Evolutionary conservation across 129 eudicot species (phyloP).

Genomic region (Erigeron canadensis): DNA sequence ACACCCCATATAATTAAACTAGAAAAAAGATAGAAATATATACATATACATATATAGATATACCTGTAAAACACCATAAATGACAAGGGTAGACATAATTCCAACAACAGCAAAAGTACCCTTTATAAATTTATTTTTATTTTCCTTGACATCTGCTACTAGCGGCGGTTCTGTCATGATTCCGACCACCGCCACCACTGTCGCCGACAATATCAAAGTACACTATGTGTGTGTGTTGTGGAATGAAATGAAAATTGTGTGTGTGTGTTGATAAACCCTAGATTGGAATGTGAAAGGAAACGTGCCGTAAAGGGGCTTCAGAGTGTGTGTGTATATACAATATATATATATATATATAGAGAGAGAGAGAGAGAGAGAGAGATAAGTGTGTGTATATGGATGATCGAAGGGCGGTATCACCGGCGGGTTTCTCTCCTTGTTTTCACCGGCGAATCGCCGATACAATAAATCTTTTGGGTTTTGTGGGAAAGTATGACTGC

Average conservation of each 20-base stretch:
- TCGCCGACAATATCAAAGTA: not conserved
- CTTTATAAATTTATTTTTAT: conserved; percentile 50
- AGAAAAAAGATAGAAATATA: not conserved
- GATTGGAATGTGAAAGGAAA: not conserved
- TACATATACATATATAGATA: not conserved
- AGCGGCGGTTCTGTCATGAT: conserved; percentile 58
- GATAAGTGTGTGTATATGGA: not conserved
- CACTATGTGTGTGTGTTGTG: not conserved
- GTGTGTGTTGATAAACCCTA: conserved; percentile 30
- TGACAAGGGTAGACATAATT: conserved; percentile 83
- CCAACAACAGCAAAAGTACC: conserved; percentile 80
- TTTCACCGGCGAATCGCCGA: conserved; percentile 34
- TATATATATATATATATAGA: too few relatives aligned
- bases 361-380: not conserved
- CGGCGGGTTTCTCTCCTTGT: conserved; percentile 25
- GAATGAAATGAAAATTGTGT: not conserved
- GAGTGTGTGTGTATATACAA: not conserved
- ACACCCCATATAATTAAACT: not conserved
- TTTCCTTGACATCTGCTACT: conserved; percentile 41
- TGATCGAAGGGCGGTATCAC: conserved; percentile 28
- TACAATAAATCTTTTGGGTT: conserved; percentile 9
- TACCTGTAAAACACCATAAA: conserved; percentile 98
- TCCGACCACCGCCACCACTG: conserved; percentile 31
- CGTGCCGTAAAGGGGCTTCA: conserved; percentile 23
- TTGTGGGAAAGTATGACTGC: conserved; percentile 23